These are phyloP conservation scores for Paecilomyces variotii DNA, from an alignment of 2,329 filamentous ascomycete species.

Conservation along the genomic window DNA sequence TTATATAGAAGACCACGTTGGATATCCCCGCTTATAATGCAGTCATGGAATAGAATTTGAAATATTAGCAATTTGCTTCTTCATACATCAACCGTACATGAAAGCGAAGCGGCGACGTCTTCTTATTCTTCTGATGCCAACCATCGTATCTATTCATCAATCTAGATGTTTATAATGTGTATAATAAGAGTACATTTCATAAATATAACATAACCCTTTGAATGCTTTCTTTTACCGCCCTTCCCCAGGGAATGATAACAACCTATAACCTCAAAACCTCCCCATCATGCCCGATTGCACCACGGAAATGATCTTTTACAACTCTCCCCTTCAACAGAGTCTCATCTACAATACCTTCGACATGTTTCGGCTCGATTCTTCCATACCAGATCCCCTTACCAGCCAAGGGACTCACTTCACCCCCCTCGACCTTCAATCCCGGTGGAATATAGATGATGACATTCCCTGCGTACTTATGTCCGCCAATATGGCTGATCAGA, in stretches of 20 bases:
- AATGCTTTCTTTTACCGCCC: neutral
- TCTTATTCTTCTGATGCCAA: too few species aligned
- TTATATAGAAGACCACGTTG: neutral
- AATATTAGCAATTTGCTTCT: neutral
- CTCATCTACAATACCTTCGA: slow-evolving; percentile 79
- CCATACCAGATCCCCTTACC: slow-evolving; percentile 70
- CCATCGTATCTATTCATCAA: too few species aligned
- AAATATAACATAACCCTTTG: neutral
- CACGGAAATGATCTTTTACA: slow-evolving; percentile 71
- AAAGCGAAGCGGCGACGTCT: neutral
- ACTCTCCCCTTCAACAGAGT: slow-evolving; percentile 84
- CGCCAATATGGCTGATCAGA: slow-evolving; percentile 73
- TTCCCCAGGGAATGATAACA: neutral
- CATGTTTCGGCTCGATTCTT: slow-evolving; percentile 72
- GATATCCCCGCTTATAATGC: neutral
- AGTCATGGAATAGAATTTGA: neutral
- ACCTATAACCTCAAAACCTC: slow-evolving; percentile 56
- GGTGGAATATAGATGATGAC: slow-evolving; percentile 68
- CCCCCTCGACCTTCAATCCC: slow-evolving; percentile 15
- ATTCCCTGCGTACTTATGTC: slow-evolving; percentile 93
- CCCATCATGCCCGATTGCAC: slow-evolving; percentile 71
- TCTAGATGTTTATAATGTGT: too few species aligned
- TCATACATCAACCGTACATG: neutral
- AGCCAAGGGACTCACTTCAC: slow-evolving; percentile 23
- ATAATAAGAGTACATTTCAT: too few species aligned